These are phyloP conservation scores for Tagetes erecta DNA, from an alignment of 129 eudicot species.

Conservation along the genomic window DNA sequence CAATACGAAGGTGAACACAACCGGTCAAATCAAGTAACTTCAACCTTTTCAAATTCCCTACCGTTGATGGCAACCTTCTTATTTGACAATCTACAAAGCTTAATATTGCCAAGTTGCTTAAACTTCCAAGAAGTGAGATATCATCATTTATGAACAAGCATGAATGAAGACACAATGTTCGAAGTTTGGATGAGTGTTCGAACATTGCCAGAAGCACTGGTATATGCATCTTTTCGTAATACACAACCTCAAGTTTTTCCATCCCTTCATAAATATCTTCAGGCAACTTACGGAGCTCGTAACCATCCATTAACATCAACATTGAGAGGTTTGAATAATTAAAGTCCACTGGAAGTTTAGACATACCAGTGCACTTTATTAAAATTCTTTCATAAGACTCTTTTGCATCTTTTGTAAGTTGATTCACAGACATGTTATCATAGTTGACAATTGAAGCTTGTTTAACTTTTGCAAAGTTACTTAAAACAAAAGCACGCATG, in stretches of 20 bases:
- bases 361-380: neutral
- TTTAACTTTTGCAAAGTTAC: neutral
- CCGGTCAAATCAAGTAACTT: constrained; percentile 1
- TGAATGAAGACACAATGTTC: neutral
- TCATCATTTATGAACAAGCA: neutral
- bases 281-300: neutral
- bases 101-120: neutral
- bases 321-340: neutral
- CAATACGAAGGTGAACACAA: neutral
- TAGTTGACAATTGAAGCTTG: constrained; percentile 6
- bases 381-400: neutral
- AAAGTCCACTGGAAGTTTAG: neutral
- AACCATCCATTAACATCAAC: neutral
- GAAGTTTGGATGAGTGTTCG: neutral
- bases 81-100: neutral
- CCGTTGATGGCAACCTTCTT: neutral
- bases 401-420: neutral
- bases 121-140: neutral
- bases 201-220: neutral
- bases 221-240: neutral
- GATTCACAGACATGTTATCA: neutral
- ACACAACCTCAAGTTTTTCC: constrained; percentile 2
- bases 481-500: neutral
- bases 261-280: neutral
- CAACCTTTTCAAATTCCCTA: neutral